Percentiles rank a stretch among this genome's conserved stretches.
Conservation (phyloP, 441 rosid genomes). For the Populus tomentosa region DNA sequence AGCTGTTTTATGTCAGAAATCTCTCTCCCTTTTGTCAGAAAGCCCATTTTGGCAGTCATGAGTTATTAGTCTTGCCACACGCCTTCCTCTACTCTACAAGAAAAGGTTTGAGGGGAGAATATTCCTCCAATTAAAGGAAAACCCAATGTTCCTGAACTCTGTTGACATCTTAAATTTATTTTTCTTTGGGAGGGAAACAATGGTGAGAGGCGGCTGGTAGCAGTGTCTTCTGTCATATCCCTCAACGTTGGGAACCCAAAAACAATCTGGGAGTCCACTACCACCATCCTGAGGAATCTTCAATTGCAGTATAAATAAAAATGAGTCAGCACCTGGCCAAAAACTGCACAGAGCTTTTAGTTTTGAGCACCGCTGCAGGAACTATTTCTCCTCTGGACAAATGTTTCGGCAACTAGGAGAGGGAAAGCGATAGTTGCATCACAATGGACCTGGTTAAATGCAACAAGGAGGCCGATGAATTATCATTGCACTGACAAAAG, state of each 20-base stretch:
- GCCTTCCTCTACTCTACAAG: not conserved
- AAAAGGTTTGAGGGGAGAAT: too few species aligned
- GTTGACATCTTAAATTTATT: too few species aligned
- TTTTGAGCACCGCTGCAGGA: not conserved
- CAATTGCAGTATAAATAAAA: not conserved
- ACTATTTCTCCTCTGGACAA: conserved; percentile 52
- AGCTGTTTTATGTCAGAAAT: too few species aligned
- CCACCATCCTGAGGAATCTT: not conserved
- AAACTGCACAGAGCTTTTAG: conserved; percentile 17
- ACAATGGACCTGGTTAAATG: conserved; percentile 64
- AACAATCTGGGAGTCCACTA: not conserved
- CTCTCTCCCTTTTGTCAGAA: too few species aligned
- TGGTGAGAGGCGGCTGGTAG: not conserved
- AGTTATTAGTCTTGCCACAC: not conserved
- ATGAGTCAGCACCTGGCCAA: not conserved
- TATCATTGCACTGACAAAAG: conserved; percentile 3
- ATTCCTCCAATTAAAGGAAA: too few species aligned
- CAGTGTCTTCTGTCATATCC: not conserved
- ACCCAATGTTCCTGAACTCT: too few species aligned
- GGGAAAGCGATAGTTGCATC: conserved; percentile 97
- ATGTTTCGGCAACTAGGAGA: conserved; percentile 82
- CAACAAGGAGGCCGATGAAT: not conserved
- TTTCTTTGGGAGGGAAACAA: not conserved
- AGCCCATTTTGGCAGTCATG: too few species aligned
- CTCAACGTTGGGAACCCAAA: not conserved